Evolutionary conservation across 495 filamentous ascomycete genomes (phyloP).

Genomic region (Penicillium canariense): DNA sequence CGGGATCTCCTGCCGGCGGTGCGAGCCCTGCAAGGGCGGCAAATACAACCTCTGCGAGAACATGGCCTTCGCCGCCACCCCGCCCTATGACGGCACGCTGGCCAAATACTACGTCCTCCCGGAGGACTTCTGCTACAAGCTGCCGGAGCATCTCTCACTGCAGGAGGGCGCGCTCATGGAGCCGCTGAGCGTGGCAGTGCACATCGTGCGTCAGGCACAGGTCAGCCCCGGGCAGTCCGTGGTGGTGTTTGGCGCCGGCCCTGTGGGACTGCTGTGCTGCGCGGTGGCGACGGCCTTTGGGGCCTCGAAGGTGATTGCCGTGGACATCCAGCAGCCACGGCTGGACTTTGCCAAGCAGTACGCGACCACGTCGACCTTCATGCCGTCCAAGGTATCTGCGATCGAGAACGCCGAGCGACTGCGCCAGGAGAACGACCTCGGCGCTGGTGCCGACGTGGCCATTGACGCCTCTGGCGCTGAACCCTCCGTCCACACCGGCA

Average conservation of each 20-base stretch:
- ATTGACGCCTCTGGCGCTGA: slow-evolving; percentile 59
- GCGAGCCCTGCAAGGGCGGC: slow-evolving; percentile 50
- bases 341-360: slow-evolving; percentile 53
- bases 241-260: slow-evolving; percentile 54
- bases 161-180: slow-evolving; percentile 56
- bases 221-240: slow-evolving; percentile 49
- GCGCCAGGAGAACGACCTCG: slow-evolving; percentile 42
- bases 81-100: slow-evolving; percentile 54
- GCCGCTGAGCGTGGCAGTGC: slow-evolving; percentile 54
- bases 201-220: slow-evolving; percentile 47
- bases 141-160: slow-evolving; percentile 44
- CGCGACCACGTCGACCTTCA: slow-evolving; percentile 43
- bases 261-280: slow-evolving; percentile 54
- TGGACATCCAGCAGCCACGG: slow-evolving; percentile 53
- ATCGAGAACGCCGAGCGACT: slow-evolving; percentile 43
- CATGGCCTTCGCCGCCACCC: slow-evolving; percentile 54
- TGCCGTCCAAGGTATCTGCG: slow-evolving; percentile 35
- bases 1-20: slow-evolving; percentile 51
- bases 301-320: slow-evolving; percentile 50
- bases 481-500: slow-evolving; percentile 51
- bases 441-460: slow-evolving; percentile 52
- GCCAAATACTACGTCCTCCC: slow-evolving; percentile 54
- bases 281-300: slow-evolving; percentile 54
- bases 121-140: slow-evolving; percentile 56
- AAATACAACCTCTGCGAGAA: slow-evolving; percentile 54